Evolutionary conservation across 805 yeast species (phyloP).

Genomic region (Hermanozyma aechmeae): DNA sequence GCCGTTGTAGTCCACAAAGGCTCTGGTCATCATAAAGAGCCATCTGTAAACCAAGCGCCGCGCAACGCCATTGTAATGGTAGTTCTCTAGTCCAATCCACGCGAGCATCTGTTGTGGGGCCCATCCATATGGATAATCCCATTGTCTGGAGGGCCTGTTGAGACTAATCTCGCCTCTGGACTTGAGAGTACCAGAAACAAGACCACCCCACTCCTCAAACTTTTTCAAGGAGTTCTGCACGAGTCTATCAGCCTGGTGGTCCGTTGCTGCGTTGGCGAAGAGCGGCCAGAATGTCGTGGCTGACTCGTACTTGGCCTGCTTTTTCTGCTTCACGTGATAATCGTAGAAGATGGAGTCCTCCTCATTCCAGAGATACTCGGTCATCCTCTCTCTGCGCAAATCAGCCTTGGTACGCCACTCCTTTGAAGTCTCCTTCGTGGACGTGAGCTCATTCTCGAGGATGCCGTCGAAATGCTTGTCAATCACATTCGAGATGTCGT

Average conservation of each 20-base stretch:
- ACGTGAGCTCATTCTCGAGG: slow-evolving; percentile 15
- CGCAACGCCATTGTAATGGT: slow-evolving; percentile 59
- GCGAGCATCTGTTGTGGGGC: slow-evolving; percentile 96
- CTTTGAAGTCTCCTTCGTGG: slow-evolving; percentile 34
- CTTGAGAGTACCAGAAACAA: slow-evolving; percentile 71
- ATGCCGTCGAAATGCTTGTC: slow-evolving; percentile 44
- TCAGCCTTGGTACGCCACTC: slow-evolving; percentile 59
- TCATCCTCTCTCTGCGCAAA: slow-evolving; percentile 43
- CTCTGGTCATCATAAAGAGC: slow-evolving; percentile 81
- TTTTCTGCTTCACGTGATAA: slow-evolving; percentile 53
- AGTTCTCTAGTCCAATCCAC: slow-evolving; percentile 76
- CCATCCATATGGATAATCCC: slow-evolving; percentile 99
- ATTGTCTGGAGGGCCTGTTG: slow-evolving; percentile 80
- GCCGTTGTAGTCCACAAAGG: slow-evolving; percentile 88
- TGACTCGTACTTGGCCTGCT: slow-evolving; percentile 62
- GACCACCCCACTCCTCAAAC: slow-evolving; percentile 83
- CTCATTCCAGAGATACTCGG: slow-evolving; percentile 78
- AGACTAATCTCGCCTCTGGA: slow-evolving; percentile 66
- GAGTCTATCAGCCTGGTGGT: slow-evolving; percentile 58
- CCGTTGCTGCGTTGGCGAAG: slow-evolving; percentile 67
- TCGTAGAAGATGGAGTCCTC: slow-evolving; percentile 72
- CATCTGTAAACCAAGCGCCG: slow-evolving; percentile 75
- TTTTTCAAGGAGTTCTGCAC: slow-evolving; percentile 50
- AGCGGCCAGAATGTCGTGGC: slow-evolving; percentile 91
- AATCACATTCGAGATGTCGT: slow-evolving; percentile 65